A percentile compares a stretch with the other conserved stretches of the same genome.
These are phyloP conservation scores for Tuber umbilicatum DNA, from an alignment of 495 filamentous ascomycete species.

Conservation along the genomic window DNA sequence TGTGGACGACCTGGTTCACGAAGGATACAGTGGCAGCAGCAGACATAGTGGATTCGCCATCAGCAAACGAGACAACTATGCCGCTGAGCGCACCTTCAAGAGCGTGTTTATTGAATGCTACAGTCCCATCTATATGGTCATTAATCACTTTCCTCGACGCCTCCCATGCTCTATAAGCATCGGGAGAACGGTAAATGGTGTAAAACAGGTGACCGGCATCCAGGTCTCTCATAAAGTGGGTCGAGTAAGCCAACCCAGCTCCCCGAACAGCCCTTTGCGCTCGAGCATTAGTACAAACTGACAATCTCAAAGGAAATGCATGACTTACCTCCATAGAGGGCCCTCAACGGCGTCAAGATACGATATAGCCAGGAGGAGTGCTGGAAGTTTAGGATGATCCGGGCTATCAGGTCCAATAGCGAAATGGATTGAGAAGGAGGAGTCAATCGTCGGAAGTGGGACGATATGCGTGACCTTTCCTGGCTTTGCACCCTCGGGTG, in stretches of 20 bases:
- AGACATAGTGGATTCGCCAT: conserved; percentile 76
- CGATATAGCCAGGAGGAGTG: conserved; percentile 74
- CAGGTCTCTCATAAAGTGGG: conserved; percentile 63
- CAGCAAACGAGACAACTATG: conserved; percentile 75
- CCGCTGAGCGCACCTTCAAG: conserved; percentile 85
- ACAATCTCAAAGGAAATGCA: not conserved
- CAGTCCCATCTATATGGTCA: conserved; percentile 55
- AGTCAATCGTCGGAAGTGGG: conserved; percentile 87
- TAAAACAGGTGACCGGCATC: conserved; percentile 75
- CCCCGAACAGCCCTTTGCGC: conserved; percentile 66
- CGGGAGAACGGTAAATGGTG: conserved; percentile 79
- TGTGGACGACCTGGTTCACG: conserved; percentile 68
- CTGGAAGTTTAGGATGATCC: conserved; percentile 68
- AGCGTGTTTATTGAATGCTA: conserved; percentile 67
- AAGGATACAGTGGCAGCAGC: conserved; percentile 75
- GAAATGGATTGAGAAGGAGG: conserved; percentile 75
- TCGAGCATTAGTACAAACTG: not conserved
- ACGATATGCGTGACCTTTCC: conserved; percentile 71
- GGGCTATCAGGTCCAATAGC: conserved; percentile 66
- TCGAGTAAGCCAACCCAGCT: conserved; percentile 84
- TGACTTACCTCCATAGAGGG: conserved; percentile 60
- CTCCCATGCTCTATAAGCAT: conserved; percentile 77
- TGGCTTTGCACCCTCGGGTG: conserved; percentile 61
- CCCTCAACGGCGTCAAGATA: conserved; percentile 93
- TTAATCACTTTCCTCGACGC: conserved; percentile 68